Conservation (phyloP, 2,329 filamentous ascomycete genomes). For the Ceratocystis cubensis region DNA sequence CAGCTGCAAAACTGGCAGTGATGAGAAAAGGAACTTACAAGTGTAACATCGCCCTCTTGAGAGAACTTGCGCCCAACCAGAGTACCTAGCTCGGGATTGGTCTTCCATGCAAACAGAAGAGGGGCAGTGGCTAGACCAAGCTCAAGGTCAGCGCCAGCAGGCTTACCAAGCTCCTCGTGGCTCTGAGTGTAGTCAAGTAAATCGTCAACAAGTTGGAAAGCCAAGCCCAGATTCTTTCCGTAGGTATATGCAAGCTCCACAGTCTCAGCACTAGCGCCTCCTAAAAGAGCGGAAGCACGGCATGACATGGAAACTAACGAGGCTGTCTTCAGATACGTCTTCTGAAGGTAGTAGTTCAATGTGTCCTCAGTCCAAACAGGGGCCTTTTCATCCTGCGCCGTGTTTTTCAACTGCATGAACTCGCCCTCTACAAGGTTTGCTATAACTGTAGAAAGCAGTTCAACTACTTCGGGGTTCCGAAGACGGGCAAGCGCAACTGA, state of each 20-base stretch:
- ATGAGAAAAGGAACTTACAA: constrained; percentile 42
- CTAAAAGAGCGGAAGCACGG: constrained; percentile 75
- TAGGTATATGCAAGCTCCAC: constrained; percentile 88
- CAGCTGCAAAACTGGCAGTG: background rate
- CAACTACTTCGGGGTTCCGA: constrained; percentile 84
- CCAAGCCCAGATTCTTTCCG: constrained; percentile 83
- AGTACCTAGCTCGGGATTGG: constrained; percentile 67
- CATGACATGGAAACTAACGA: constrained; percentile 94
- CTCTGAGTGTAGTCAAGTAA: constrained; percentile 92
- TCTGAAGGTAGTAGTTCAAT: constrained; percentile 86
- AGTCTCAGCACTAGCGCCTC: constrained; percentile 60
- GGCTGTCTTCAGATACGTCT: constrained; percentile 95
- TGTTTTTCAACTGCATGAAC: constrained; percentile 99
- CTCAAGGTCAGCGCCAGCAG: constrained; percentile 85
- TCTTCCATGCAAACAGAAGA: constrained; percentile 89
- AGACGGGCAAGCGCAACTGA: constrained; percentile 86
- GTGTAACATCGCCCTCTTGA: constrained; percentile 68
- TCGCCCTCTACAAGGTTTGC: constrained; percentile 96
- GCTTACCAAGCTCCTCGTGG: constrained; percentile 79
- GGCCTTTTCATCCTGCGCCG: constrained; percentile 70
- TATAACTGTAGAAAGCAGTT: constrained; percentile 89
- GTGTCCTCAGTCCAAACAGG: constrained; percentile 81
- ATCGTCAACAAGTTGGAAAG: constrained; percentile 95
- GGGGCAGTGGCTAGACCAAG: constrained; percentile 88
- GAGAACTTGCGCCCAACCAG: constrained; percentile 87